Evolutionary conservation across 2,329 filamentous ascomycete genomes (phyloP).

Genomic region (Magnaporthiopsis rhizophila): DNA sequence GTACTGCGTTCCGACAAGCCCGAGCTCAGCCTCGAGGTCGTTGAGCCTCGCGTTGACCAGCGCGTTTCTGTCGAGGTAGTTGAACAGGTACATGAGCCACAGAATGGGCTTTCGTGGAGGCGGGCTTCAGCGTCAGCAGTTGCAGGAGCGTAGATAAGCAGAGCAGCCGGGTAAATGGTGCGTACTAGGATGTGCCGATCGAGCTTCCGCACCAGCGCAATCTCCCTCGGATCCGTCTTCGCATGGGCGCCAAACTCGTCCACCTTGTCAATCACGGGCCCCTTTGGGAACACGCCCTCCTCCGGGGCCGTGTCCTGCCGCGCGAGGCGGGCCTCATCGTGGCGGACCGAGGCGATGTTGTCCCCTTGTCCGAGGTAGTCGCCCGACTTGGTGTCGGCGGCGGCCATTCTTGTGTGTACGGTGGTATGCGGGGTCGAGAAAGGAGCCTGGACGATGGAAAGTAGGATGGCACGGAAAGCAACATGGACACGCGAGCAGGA

Average conservation of each 20-base stretch:
- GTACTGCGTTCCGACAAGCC: slow-evolving; percentile 9
- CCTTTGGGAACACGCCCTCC: slow-evolving; percentile 1
- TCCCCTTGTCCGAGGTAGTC: not conserved
- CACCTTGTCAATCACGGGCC: not conserved
- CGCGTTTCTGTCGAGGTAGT: slow-evolving; percentile 7
- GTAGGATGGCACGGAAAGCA: not conserved
- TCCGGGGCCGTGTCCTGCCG: not conserved
- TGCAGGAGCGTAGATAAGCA: no score
- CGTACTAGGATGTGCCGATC: slow-evolving; percentile 3
- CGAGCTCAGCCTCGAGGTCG: slow-evolving; percentile 5
- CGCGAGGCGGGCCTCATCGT: not conserved
- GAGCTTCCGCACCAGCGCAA: slow-evolving; percentile 4
- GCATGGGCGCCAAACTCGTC: slow-evolving; percentile 4
- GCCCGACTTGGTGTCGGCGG: not conserved
- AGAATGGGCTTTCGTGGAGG: not conserved
- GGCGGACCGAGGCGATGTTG: not conserved
- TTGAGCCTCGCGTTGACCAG: slow-evolving; percentile 4
- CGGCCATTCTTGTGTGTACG: not conserved
- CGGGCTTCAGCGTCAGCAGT: not conserved
- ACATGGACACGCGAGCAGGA: not conserved
- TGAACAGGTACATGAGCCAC: slow-evolving; percentile 6
- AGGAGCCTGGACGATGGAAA: not conserved
- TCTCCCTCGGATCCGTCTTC: slow-evolving; percentile 5
- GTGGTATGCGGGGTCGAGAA: not conserved
- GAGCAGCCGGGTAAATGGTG: not conserved